Conservation (phyloP, 768 basidiomycete genomes). For the Lactarius tabidus region DNA sequence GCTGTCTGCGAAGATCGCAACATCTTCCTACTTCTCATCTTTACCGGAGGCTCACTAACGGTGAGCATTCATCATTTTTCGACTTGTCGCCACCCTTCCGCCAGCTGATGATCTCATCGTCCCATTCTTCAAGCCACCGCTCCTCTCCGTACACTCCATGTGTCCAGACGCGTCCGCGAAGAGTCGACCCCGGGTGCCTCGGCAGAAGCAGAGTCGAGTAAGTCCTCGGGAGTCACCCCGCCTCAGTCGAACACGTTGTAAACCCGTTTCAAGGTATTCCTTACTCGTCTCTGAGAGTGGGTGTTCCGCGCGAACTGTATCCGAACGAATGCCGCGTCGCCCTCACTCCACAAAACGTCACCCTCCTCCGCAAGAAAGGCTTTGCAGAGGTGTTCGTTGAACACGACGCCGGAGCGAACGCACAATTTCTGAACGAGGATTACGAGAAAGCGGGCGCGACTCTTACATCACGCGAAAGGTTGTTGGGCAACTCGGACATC, state of each 20-base stretch:
- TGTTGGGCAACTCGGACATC: conserved; percentile 69
- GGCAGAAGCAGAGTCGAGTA: conserved; percentile 18
- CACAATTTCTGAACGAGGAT: conserved; percentile 79
- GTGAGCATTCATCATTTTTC: not conserved
- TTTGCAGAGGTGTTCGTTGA: conserved; percentile 72
- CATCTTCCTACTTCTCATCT: conserved; percentile 9
- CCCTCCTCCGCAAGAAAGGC: conserved; percentile 77
- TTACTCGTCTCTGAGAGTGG: conserved; percentile 70
- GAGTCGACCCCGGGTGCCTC: conserved; percentile 3
- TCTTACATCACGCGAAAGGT: conserved; percentile 64
- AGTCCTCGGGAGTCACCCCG: conserved; percentile 1
- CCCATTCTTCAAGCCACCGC: not conserved
- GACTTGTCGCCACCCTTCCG: not conserved
- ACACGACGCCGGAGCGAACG: conserved; percentile 60
- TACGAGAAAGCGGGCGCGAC: conserved; percentile 77
- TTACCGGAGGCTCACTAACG: not conserved
- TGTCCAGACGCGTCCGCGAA: conserved; percentile 9
- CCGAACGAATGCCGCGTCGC: conserved; percentile 78
- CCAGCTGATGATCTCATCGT: not conserved
- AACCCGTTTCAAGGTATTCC: conserved; percentile 42
- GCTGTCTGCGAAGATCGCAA: conserved; percentile 4
- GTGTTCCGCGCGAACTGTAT: conserved; percentile 72
- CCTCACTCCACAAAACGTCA: conserved; percentile 74
- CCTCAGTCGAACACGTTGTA: not conserved
- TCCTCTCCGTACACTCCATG: conserved; percentile 15